Evolutionary conservation across 1,284 basidiomycete species (phyloP).

Genomic region (Pascua guehoae): DNA sequence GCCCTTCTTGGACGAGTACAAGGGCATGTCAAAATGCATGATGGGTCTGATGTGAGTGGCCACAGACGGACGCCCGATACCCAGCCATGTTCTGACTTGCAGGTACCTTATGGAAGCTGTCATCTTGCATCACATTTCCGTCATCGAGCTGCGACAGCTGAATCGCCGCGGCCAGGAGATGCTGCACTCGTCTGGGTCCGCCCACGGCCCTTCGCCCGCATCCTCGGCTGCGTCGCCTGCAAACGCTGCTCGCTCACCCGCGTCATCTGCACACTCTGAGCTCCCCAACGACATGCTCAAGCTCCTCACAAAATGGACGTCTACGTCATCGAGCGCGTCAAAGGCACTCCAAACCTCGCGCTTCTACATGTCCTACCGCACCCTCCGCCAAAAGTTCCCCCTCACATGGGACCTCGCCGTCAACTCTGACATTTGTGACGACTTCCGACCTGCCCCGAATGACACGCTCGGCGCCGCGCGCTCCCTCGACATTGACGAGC

Average conservation of each 20-base stretch:
- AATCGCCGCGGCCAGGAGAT: slow-evolving; percentile 26
- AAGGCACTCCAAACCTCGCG: slow-evolving; percentile 31
- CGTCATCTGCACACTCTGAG: slow-evolving; percentile 13
- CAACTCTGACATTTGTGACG: slow-evolving; percentile 35
- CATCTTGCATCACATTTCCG: slow-evolving; percentile 30
- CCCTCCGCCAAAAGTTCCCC: slow-evolving; percentile 32
- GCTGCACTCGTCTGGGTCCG: slow-evolving; percentile 11
- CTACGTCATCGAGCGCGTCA: slow-evolving; percentile 20
- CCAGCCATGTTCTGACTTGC: not conserved
- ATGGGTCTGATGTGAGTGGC: slow-evolving; percentile 43
- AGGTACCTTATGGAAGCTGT: slow-evolving; percentile 48
- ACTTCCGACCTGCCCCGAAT: slow-evolving; percentile 30
- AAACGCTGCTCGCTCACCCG: slow-evolving; percentile 15
- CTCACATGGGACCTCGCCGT: slow-evolving; percentile 35
- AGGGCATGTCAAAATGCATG: slow-evolving; percentile 35
- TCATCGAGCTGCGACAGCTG: slow-evolving; percentile 31
- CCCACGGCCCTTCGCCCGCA: slow-evolving; percentile 21
- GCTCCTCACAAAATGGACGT: slow-evolving; percentile 27
- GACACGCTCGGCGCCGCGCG: slow-evolving; percentile 37
- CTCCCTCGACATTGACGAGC: slow-evolving; percentile 32
- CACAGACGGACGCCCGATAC: not conserved
- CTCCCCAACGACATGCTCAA: slow-evolving; percentile 34
- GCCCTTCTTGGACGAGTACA: slow-evolving; percentile 12
- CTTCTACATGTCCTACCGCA: slow-evolving; percentile 31
- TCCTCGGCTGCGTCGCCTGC: slow-evolving; percentile 16